A percentile compares a stretch with the other conserved stretches of the same genome.
Evolutionary conservation across 2,329 filamentous ascomycete genomes (phyloP).

Genomic region (Pseudogymnoascus sp.): DNA sequence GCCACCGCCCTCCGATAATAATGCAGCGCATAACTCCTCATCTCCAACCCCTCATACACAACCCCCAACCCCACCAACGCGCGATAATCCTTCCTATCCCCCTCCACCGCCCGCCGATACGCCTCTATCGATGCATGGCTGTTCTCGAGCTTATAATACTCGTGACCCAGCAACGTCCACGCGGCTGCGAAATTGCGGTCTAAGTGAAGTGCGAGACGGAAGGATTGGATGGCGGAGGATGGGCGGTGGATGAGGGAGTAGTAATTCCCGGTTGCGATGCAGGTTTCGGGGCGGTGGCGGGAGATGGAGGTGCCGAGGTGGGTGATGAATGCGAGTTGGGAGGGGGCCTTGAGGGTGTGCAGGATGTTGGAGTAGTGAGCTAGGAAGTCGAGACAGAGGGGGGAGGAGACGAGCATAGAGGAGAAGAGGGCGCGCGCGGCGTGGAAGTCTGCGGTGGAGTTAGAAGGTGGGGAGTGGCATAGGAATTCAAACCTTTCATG

Average conservation of each 20-base stretch:
- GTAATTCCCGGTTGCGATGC: neutral
- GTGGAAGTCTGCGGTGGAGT: neutral
- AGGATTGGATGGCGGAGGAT: slow-evolving; percentile 34
- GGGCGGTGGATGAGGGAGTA: slow-evolving; percentile 23
- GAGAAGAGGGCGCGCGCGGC: neutral
- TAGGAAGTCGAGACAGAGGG: neutral
- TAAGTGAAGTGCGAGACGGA: slow-evolving; percentile 12
- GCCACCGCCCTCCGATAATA: neutral
- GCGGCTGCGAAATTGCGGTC: neutral
- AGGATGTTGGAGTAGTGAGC: neutral
- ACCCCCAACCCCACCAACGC: neutral
- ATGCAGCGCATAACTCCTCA: neutral
- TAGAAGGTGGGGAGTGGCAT: neutral
- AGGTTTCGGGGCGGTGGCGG: neutral
- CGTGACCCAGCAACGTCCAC: neutral
- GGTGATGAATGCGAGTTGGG: neutral
- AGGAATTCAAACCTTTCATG: neutral
- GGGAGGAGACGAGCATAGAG: neutral
- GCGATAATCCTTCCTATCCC: neutral
- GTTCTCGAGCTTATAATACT: neutral
- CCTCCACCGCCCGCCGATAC: neutral
- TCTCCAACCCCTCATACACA: neutral
- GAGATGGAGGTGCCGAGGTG: neutral
- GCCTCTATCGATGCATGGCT: neutral
- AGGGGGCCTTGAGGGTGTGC: neutral